Evolutionary conservation across 2,329 filamentous ascomycete genomes (phyloP), one percentile per base, ranked within the genome.

Genomic region (Macrophomina pseudophaseolina): DNA sequence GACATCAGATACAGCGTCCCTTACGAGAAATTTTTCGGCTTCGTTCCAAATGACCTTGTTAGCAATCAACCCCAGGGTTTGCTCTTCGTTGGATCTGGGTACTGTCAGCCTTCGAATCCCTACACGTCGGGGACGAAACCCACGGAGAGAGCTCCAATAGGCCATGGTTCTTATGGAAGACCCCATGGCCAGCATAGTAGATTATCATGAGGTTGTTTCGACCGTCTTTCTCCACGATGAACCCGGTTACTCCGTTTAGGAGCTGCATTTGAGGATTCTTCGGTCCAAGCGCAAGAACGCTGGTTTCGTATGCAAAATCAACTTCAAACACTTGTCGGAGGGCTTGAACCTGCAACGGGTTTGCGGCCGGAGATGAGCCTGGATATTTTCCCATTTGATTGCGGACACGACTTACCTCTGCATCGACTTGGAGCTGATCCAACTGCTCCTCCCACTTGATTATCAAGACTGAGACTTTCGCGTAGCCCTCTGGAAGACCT

Each of bases 151-250:
- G 30, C 54, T 69, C 59, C 42, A 74, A 40, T 3, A 40, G 23
- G 14, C 65, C 58, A 9, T 64, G 53, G 9, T 65, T 46, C 7
- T 65, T 42, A 6, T 51, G 32, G 42, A 65, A 58, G 11, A 52
- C 23, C 5, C 66, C 68, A 64, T 71, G 69, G 2, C 70, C 69
- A 14, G 68, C 64, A 58, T 70, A 71, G 46, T 71, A 71, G 9
- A 71, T 48, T 14, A 74, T 72, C 33, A 74, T 65, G 1, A 74
- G 68, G 44, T 69, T 72, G 33, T 71, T 40, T 2, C 58, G 60
- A 0, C 60, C 66, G 51, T 69, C 71, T 16, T 72, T 9, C 4
- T 71, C 53, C 6, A 40, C 42, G 16, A 69, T 56, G 33, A 69
- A 70, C 8, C 32, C 32, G 1, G 40, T 18, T 4, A 73, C 53